Evolutionary conservation across 2,329 filamentous ascomycete genomes (phyloP).

Genomic region (Colletotrichum euphorbiae): DNA sequence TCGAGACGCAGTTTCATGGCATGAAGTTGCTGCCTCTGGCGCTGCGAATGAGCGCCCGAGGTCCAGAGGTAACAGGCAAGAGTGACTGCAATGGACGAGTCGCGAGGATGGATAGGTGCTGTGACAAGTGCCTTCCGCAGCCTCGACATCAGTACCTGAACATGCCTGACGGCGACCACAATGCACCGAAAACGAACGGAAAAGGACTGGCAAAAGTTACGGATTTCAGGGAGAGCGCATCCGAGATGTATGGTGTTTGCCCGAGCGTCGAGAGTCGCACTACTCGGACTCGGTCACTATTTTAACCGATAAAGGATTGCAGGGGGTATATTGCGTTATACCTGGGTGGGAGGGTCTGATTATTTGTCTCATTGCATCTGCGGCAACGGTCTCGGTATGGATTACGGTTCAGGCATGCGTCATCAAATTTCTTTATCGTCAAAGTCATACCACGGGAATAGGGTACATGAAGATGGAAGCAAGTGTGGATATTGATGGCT

Average conservation of each 20-base stretch:
- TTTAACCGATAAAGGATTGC: conserved; percentile 21
- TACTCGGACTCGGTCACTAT: conserved; percentile 19
- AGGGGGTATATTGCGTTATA: conserved; percentile 26
- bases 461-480: conserved; percentile 26
- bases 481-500: not conserved
- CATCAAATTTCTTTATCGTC: conserved; percentile 34
- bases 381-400: conserved; percentile 38
- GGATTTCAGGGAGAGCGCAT: not conserved
- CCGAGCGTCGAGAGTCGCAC: conserved; percentile 7
- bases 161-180: not conserved
- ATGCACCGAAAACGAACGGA: not conserved
- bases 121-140: conserved; percentile 17
- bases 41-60: not conserved
- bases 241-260: conserved; percentile 1
- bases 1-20: not conserved
- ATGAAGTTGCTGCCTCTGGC: not conserved
- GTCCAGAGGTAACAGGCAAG: not conserved
- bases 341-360: conserved; percentile 33
- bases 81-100: not conserved
- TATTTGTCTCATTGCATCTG: conserved; percentile 39
- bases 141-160: not conserved
- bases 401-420: conserved; percentile 37
- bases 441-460: conserved; percentile 33
- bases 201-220: conserved; percentile 7
- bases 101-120: conserved; percentile 21